Evolutionary conservation across 192 early-diverging fungal species (phyloP), one percentile per base, ranked within the genome.

Genomic region (Entomortierella beljakovae): DNA sequence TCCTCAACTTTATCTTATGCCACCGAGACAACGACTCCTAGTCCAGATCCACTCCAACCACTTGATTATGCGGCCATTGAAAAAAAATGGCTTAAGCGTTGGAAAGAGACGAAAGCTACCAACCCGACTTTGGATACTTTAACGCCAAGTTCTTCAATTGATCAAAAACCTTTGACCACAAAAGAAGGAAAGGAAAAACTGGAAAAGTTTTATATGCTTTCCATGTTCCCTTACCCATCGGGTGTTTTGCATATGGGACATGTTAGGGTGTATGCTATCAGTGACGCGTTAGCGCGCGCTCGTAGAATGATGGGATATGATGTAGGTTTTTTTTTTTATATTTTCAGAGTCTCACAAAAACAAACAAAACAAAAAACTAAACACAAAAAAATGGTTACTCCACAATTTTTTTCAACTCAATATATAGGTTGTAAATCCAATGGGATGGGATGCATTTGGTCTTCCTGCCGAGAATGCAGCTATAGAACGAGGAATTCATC

Each of bases 391-490:
- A n/a, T n/a, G n/a, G n/a, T n/a, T n/a, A n/a, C n/a, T n/a, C n/a
- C n/a, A n/a, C n/a, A n/a, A n/a, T n/a, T n/a, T n/a, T n/a, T n/a
- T n/a, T n/a, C n/a, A n/a, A n/a, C n/a, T n/a, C n/a, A n/a, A n/a
- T n/a, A n/a, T n/a, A n/a, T 59, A 89, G 88, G 88, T 95, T 13
- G 80, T 96, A 1, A 89, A 94, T 66, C 97, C 97, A 6, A 99
- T 99, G 91, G 97, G 95, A 16, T 99, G 96, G 96, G 97, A 99
- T 74, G 91, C 95, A 8, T 99, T 99, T 84, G 97, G 97, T 1
- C 83, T 99, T n/a, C 97, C 97, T 0, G 97, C 97, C 10, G 97
- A 99, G 64, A 99, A 99, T 77, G 97, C 97, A 1, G 96, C 97
- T 2, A 95, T 95, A 38, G 92, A 95, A 58, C 88, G 92, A 16